phyloP scores from a whole-genome alignment of 257 asterid genomes.

The Craterostigma plantagineum region DNA sequence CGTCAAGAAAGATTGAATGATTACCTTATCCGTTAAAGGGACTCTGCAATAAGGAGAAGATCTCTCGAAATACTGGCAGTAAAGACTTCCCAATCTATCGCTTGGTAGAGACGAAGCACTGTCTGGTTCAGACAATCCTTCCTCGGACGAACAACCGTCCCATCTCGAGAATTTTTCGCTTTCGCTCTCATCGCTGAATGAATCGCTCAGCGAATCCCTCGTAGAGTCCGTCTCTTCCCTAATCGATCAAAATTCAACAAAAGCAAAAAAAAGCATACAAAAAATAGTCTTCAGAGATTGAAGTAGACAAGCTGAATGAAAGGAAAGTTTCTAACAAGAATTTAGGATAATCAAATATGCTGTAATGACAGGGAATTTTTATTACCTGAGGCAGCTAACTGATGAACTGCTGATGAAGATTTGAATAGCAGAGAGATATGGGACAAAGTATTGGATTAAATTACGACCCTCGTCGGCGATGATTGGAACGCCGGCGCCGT shows the following conservation, averaged over 20 bases:
- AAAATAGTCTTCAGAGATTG: too few relatives aligned
- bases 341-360: too few relatives aligned
- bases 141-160: slow-evolving; percentile 59
- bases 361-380: too few relatives aligned
- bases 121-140: slow-evolving; percentile 32
- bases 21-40: slow-evolving; percentile 58
- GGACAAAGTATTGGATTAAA: slow-evolving; percentile 69
- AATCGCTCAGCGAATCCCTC: slow-evolving; percentile 44
- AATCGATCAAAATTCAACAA: not conserved
- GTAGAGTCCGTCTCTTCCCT: slow-evolving; percentile 26
- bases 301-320: not conserved
- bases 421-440: slow-evolving; percentile 93
- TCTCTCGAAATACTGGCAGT: slow-evolving; percentile 49
- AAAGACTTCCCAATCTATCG: slow-evolving; percentile 44
- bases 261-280: not conserved
- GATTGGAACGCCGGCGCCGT: slow-evolving; percentile 85
- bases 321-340: too few relatives aligned
- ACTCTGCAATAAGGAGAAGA: slow-evolving; percentile 56
- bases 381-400: slow-evolving; percentile 9
- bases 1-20: slow-evolving; percentile 9
- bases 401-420: slow-evolving; percentile 68
- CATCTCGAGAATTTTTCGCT: slow-evolving; percentile 35
- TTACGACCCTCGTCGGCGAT: slow-evolving; percentile 46
- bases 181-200: slow-evolving; percentile 63
- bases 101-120: slow-evolving; percentile 17